Percentiles rank a stretch among this genome's conserved stretches.
Evolutionary conservation across 2,329 filamentous ascomycete species (phyloP).

Genomic region (Phialophora chinensis): DNA sequence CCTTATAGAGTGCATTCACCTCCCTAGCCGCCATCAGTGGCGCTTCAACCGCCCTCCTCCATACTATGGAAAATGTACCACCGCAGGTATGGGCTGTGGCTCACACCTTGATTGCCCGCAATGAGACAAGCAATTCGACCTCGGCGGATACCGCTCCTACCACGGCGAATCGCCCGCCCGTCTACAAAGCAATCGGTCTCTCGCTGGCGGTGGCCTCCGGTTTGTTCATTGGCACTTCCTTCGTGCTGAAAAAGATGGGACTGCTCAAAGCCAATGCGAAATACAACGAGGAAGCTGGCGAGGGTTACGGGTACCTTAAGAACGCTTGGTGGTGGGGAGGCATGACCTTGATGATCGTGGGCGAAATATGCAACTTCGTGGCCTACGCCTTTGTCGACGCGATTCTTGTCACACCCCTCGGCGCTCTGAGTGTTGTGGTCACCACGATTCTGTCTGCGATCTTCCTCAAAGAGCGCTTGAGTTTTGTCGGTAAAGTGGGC

Average conservation of each 20-base stretch:
- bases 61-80: conserved; percentile 31
- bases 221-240: conserved; percentile 90
- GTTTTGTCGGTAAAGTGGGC: conserved; percentile 93
- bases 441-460: conserved; percentile 90
- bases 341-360: conserved; percentile 96
- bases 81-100: conserved; percentile 36
- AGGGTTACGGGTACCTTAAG: conserved; percentile 96
- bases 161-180: conserved; percentile 53
- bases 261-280: conserved; percentile 91
- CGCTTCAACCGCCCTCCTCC: neutral
- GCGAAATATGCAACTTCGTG: conserved; percentile 96
- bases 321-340: conserved; percentile 94
- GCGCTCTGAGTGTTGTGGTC: conserved; percentile 89
- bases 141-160: conserved; percentile 18
- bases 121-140: conserved; percentile 35
- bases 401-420: conserved; percentile 90
- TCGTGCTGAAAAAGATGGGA: conserved; percentile 93
- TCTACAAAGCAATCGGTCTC: conserved; percentile 87
- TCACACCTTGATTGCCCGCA: conserved; percentile 37
- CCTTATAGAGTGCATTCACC: conserved; percentile 10
- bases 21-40: conserved; percentile 19
- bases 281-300: conserved; percentile 92
- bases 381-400: conserved; percentile 97
- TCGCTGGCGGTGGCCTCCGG: conserved; percentile 84
- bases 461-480: conserved; percentile 92